phyloP scores from a whole-genome alignment of 2,329 filamentous ascomycete genomes.

The Fusarium sp. region DNA sequence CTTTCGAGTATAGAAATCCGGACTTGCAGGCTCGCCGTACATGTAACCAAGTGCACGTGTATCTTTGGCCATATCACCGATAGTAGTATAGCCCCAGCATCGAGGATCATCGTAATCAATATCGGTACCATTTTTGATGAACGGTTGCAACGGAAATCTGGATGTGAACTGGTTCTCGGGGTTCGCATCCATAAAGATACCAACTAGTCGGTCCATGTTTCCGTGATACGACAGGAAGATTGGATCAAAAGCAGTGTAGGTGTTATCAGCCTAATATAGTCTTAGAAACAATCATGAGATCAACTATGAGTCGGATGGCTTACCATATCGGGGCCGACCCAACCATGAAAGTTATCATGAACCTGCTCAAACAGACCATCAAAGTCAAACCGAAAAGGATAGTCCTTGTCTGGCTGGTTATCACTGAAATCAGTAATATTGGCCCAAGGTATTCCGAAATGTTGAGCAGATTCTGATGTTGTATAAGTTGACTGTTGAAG shows the following conservation, averaged over 20 bases:
- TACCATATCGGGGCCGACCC: not conserved
- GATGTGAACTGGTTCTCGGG: not conserved
- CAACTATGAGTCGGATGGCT: too few species aligned
- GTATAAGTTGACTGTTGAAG: not conserved
- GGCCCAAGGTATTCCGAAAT: not conserved
- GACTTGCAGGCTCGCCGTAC: slow-evolving; percentile 1
- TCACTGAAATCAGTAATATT: not conserved
- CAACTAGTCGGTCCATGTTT: slow-evolving; percentile 1
- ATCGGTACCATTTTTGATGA: not conserved
- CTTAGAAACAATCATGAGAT: too few species aligned
- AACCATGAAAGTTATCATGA: not conserved
- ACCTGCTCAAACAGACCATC: slow-evolving; percentile 4
- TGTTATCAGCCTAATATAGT: not conserved
- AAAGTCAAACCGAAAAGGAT: not conserved
- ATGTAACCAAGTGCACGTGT: not conserved
- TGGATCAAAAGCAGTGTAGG: not conserved
- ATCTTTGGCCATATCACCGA: slow-evolving; percentile 2
- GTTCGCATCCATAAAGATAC: not conserved
- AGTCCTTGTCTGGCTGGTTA: not conserved
- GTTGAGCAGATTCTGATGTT: not conserved
- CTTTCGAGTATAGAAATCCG: not conserved
- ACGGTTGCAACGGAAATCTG: not conserved
- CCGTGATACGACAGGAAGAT: slow-evolving; percentile 1
- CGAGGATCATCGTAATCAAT: not conserved
- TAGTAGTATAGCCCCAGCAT: not conserved